Percentiles rank a stretch among this genome's conserved stretches.
These are phyloP conservation scores for Yamadazyma dendronema DNA, from an alignment of 1,139 yeast species.

Conservation along the genomic window DNA sequence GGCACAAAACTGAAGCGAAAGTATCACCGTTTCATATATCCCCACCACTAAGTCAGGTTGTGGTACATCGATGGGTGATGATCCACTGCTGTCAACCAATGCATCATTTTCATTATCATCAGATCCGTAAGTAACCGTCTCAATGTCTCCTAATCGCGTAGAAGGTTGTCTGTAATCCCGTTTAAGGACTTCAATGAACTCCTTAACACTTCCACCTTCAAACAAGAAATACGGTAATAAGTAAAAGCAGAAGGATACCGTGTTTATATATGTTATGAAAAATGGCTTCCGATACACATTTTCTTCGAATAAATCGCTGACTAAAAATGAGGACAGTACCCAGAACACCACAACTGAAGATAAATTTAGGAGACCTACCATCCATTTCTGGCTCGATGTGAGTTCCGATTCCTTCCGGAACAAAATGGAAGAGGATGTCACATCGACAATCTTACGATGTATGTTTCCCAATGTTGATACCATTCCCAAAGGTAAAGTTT, in stretches of 20 bases:
- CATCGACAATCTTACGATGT: neutral
- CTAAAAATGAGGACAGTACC: slow-evolving; percentile 83
- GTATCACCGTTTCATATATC: slow-evolving; percentile 47
- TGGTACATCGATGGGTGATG: too few species aligned
- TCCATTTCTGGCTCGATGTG: slow-evolving; percentile 53
- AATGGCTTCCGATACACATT: slow-evolving; percentile 85
- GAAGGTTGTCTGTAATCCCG: slow-evolving; percentile 19
- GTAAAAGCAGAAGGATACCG: slow-evolving; percentile 79
- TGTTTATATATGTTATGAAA: slow-evolving; percentile 85
- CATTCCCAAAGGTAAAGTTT: too few species aligned
- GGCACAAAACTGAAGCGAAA: slow-evolving; percentile 78
- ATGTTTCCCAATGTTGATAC: too few species aligned
- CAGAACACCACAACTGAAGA: slow-evolving; percentile 77
- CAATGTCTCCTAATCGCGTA: slow-evolving; percentile 8
- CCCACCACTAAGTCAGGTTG: slow-evolving; percentile 22
- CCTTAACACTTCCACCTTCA: slow-evolving; percentile 18
- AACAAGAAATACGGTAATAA: slow-evolving; percentile 58
- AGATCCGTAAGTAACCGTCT: slow-evolving; percentile 18
- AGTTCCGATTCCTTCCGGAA: slow-evolving; percentile 17
- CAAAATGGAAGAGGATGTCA: slow-evolving; percentile 5
- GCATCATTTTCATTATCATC: slow-evolving; percentile 13
- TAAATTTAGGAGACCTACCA: slow-evolving; percentile 70
- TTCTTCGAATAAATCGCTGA: slow-evolving; percentile 69
- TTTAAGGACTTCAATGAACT: slow-evolving; percentile 23
- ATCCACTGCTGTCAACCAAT: too few species aligned